Conservation (phyloP, 352 stramenopile genomes). For the Phytophthora cryptogea region DNA sequence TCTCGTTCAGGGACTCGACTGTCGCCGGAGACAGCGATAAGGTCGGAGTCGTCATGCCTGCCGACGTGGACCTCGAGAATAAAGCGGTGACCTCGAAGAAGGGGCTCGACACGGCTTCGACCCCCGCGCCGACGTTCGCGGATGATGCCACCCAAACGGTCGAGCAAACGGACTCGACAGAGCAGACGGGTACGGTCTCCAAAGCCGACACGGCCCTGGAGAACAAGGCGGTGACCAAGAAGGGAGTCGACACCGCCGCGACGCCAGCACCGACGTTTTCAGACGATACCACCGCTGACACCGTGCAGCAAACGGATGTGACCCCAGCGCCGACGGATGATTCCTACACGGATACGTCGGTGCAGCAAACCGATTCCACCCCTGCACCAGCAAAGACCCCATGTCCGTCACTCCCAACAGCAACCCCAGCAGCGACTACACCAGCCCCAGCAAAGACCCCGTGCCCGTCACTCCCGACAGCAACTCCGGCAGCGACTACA, state of each 20-base stretch:
- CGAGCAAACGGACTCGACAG: slow-evolving; percentile 8
- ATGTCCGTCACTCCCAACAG: slow-evolving; percentile 15
- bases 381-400: slow-evolving; percentile 20
- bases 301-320: slow-evolving; percentile 21
- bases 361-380: slow-evolving; percentile 16
- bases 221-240: slow-evolving; percentile 19
- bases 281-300: slow-evolving; percentile 17
- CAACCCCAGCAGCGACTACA: slow-evolving; percentile 10
- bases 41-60: slow-evolving; percentile 28
- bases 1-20: slow-evolving; percentile 32
- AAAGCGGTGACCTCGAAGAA: slow-evolving; percentile 23
- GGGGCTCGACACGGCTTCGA: slow-evolving; percentile 7
- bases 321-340: slow-evolving; percentile 25
- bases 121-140: slow-evolving; percentile 17
- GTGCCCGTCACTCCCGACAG: not conserved
- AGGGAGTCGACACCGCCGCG: slow-evolving; percentile 18
- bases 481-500: slow-evolving; percentile 9
- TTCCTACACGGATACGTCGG: slow-evolving; percentile 13
- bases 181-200: slow-evolving; percentile 5
- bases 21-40: slow-evolving; percentile 27
- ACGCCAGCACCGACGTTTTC: slow-evolving; percentile 29
- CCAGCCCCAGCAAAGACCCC: not conserved
- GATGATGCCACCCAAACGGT: slow-evolving; percentile 14
- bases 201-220: slow-evolving; percentile 15
- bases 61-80: slow-evolving; percentile 22